Percentiles rank a stretch among this genome's conserved stretches.
phyloP scores from a whole-genome alignment of 2,329 filamentous ascomycete genomes.

The Ophiostoma montium region DNA sequence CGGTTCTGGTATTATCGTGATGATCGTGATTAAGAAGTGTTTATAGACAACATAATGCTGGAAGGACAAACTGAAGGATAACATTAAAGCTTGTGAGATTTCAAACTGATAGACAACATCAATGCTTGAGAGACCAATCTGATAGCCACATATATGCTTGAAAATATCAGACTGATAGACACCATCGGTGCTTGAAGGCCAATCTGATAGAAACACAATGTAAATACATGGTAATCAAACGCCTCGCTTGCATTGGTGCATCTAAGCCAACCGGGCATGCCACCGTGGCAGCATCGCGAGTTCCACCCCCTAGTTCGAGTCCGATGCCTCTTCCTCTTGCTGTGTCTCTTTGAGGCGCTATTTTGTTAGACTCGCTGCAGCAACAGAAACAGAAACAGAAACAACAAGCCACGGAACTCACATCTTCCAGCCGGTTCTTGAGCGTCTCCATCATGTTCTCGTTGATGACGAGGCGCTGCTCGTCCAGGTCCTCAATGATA shows the following conservation, averaged over 20 bases:
- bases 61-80: too few species aligned
- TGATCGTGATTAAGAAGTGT: too few species aligned
- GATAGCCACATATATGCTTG: too few species aligned
- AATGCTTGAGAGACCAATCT: slow-evolving; percentile 8
- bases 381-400: background rate
- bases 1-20: too few species aligned
- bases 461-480: slow-evolving; percentile 61
- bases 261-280: too few species aligned
- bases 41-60: too few species aligned
- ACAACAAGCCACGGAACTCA: slow-evolving; percentile 23
- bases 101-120: too few species aligned
- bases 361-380: background rate
- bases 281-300: background rate
- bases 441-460: slow-evolving; percentile 55
- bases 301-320: slow-evolving; percentile 12
- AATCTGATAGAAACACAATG: too few species aligned
- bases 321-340: slow-evolving; percentile 18
- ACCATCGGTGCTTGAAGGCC: too few species aligned
- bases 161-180: too few species aligned
- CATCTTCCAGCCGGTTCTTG: slow-evolving; percentile 55
- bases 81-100: too few species aligned
- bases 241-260: background rate
- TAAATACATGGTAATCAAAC: background rate
- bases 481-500: slow-evolving; percentile 66
- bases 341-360: slow-evolving; percentile 21